Conservation (phyloP, 306 rosid species). For the Rosa persica region DNA sequence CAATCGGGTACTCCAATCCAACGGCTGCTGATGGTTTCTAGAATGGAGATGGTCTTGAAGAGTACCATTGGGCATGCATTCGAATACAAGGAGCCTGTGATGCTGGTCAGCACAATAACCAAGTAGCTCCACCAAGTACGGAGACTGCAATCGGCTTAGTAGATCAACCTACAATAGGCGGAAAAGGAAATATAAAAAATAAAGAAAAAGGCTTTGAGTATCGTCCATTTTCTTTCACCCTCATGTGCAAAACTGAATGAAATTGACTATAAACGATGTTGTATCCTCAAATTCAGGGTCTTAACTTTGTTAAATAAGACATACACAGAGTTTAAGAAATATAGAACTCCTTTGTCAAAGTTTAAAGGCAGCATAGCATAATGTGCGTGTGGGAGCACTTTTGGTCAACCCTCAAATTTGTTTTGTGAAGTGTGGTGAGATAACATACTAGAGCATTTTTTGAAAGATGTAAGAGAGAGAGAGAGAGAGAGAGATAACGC, state of each 20-base stretch:
- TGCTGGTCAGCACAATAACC: slow-evolving; percentile 98
- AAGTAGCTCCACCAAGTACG: slow-evolving; percentile 75
- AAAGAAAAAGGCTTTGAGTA: slow-evolving; percentile 9
- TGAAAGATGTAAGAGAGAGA: not conserved
- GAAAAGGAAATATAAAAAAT: not conserved
- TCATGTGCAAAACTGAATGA: slow-evolving; percentile 47
- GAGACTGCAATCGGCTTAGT: slow-evolving; percentile 71
- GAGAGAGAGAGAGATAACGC: not conserved
- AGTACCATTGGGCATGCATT: slow-evolving; percentile 71
- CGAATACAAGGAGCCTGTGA: slow-evolving; percentile 80
- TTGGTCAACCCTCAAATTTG: slow-evolving; percentile 8
- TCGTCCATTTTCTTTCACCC: slow-evolving; percentile 13
- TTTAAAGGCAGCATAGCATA: slow-evolving; percentile 14
- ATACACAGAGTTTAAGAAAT: not conserved
- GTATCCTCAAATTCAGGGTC: slow-evolving; percentile 39
- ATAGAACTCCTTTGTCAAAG: not conserved
- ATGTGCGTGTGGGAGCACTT: not conserved
- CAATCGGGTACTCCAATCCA: slow-evolving; percentile 90
- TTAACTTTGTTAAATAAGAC: slow-evolving; percentile 29
- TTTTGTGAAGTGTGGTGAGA: not conserved
- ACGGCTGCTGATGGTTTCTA: slow-evolving; percentile 36
- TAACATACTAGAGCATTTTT: slow-evolving; percentile 1
- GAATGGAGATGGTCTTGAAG: slow-evolving; percentile 74
- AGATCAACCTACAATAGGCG: slow-evolving; percentile 74
- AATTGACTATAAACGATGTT: slow-evolving; percentile 22